Percentiles rank a stretch among this genome's conserved stretches.
Conservation (phyloP, 2,329 filamentous ascomycete genomes). For the Diaporthe amygdali region DNA sequence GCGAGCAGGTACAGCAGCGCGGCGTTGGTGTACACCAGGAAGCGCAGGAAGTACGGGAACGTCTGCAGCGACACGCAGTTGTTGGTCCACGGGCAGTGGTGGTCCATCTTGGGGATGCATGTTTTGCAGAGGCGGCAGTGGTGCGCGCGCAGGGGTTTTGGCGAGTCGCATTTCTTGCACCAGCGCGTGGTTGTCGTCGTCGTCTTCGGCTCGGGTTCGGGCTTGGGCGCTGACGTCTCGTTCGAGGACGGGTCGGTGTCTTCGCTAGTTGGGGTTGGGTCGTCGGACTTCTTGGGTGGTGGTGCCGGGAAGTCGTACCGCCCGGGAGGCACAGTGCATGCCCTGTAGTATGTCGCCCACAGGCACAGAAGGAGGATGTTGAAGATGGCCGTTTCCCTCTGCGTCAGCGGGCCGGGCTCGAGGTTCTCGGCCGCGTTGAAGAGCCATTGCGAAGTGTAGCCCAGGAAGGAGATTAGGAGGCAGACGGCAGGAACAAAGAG, state of each 20-base stretch:
- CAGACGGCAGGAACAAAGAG: slow-evolving; percentile 74
- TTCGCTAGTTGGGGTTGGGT: not conserved
- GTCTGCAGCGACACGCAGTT: slow-evolving; percentile 86
- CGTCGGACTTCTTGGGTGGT: slow-evolving; percentile 18
- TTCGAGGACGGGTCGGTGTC: not conserved
- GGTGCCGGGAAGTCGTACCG: slow-evolving; percentile 50
- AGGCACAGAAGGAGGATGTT: slow-evolving; percentile 69
- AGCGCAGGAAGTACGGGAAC: slow-evolving; percentile 82
- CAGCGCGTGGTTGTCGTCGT: slow-evolving; percentile 48
- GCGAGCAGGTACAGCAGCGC: slow-evolving; percentile 66
- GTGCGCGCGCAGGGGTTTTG: slow-evolving; percentile 79
- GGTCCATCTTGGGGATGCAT: slow-evolving; percentile 83
- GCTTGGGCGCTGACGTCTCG: not conserved
- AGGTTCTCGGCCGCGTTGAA: slow-evolving; percentile 66
- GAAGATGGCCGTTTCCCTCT: slow-evolving; percentile 64
- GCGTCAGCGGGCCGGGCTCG: slow-evolving; percentile 64
- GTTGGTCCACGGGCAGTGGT: slow-evolving; percentile 84
- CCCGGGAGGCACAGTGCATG: slow-evolving; percentile 64
- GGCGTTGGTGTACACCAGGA: slow-evolving; percentile 72
- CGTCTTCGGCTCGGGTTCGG: slow-evolving; percentile 33
- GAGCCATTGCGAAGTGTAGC: slow-evolving; percentile 74
- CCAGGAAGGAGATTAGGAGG: slow-evolving; percentile 70
- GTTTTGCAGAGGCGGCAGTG: slow-evolving; percentile 79
- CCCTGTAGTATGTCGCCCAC: slow-evolving; percentile 72
- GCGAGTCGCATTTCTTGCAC: slow-evolving; percentile 77